Base-by-base conservation (phyloP, 257 asterid genomes). In the Osmanthus fragrans region DNA sequence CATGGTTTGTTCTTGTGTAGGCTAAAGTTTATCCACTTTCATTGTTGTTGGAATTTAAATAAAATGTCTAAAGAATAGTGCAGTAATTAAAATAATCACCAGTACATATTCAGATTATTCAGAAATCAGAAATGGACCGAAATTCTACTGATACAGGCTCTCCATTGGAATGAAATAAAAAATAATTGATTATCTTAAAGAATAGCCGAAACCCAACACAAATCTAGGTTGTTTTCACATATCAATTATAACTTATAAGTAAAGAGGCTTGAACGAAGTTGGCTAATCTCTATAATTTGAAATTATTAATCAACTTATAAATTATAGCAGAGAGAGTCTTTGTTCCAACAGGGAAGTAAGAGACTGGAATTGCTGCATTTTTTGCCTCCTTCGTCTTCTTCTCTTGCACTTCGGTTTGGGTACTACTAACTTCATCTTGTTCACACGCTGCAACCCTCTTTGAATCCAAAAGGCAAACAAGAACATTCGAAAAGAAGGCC, bases 261-360 rank as follows among this genome's bases (percentile, higher is more conserved):
- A 19, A n/a, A 58, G 30, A 21, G 30, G 30, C 4, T 15, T 21
- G 27, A 10, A 21, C 30, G 19, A 63, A 11, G 36, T 11, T 9
- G 34, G 34, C 36, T 63, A 63, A 60, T 60, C 68, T 60, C 68
- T 21, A 16, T 1, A 25, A 25, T 18, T 11, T 25, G 18, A 63
- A 63, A 27, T 27, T 27, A 63, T n/a, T n/a, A n/a, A 63, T 63
- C 19, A 10, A 63, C 69, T 63, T 63, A 63, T 63, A 63, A 63
- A 25, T 25, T 25, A 25, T 25, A 25, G 27, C 27, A 72, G 2
- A 76, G 74, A 65, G 4, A 76, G 58, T 71, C 65, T 68, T 68
- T 6, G 70, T 33, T 36, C 79, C 82, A 32, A 60, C 32, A 2
- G 79, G 79, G 30, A 77, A 81, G 68, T 73, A 74, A 16, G 79